Evolutionary conservation across 768 basidiomycete species (phyloP).

Genomic region (Lyophyllum atratum): DNA sequence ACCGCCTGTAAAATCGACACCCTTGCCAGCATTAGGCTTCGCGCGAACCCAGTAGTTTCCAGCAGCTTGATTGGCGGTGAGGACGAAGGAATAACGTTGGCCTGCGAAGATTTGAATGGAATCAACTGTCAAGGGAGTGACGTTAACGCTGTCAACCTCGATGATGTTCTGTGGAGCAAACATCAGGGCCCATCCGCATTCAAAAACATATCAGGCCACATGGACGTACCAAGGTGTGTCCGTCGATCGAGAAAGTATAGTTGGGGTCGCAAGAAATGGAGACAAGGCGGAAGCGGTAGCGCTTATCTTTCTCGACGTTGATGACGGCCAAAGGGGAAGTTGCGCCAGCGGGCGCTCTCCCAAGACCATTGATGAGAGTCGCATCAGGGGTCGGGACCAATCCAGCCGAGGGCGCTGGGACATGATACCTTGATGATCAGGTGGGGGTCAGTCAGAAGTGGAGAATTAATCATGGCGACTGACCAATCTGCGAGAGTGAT

Average conservation of each 20-base stretch:
- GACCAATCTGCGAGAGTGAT: not conserved
- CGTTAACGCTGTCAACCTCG: slow-evolving; percentile 40
- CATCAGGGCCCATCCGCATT: not conserved
- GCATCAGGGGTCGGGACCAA: slow-evolving; percentile 23
- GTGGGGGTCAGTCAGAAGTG: not conserved
- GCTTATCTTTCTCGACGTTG: slow-evolving; percentile 34
- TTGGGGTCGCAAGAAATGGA: slow-evolving; percentile 45
- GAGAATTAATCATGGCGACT: not conserved
- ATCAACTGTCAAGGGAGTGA: slow-evolving; percentile 36
- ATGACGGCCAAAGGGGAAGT: slow-evolving; percentile 36
- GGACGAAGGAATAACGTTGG: slow-evolving; percentile 42
- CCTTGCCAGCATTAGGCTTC: slow-evolving; percentile 22
- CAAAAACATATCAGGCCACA: not conserved
- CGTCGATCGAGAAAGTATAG: slow-evolving; percentile 24
- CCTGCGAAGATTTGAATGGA: slow-evolving; percentile 33
- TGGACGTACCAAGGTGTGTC: slow-evolving; percentile 30
- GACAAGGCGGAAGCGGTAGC: slow-evolving; percentile 51
- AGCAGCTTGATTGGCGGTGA: slow-evolving; percentile 35
- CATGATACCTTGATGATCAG: not conserved
- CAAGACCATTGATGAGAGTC: slow-evolving; percentile 49
- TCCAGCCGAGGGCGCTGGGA: slow-evolving; percentile 20
- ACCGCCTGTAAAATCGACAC: slow-evolving; percentile 30
- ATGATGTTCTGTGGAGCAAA: slow-evolving; percentile 33
- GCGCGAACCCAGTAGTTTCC: slow-evolving; percentile 48
- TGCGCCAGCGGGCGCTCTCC: slow-evolving; percentile 41